These are phyloP conservation scores for Pseudisothecium myosuroides DNA, from an alignment of 225 moss, liverwort and hornwort species.

Conservation along the genomic window DNA sequence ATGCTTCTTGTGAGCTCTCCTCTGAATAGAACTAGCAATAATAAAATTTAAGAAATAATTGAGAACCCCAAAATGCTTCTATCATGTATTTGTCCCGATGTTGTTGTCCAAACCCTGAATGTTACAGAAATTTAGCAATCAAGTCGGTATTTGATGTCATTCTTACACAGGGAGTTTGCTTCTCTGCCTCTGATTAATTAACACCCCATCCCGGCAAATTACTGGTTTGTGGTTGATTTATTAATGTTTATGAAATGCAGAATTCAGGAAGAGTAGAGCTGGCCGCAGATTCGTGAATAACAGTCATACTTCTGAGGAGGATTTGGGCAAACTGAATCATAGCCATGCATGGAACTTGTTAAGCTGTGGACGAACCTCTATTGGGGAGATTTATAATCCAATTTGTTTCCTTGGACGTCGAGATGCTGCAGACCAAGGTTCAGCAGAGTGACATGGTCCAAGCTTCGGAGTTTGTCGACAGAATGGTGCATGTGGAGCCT, in stretches of 20 bases:
- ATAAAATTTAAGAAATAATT: neutral
- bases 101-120: neutral
- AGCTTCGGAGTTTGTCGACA: neutral
- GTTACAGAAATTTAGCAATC: neutral
- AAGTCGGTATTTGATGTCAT: neutral
- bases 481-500: neutral
- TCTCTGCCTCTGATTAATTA: neutral
- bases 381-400: constrained; percentile 26
- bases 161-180: neutral
- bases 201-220: neutral
- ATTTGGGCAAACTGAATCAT: neutral
- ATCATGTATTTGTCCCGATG: neutral
- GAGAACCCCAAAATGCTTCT: neutral
- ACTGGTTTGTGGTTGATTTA: neutral
- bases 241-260: constrained; percentile 3
- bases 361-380: neutral
- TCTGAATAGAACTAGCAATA: neutral
- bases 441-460: neutral
- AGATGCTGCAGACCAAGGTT: neutral
- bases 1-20: neutral
- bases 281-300: neutral
- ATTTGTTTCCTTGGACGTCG: constrained; percentile 1
- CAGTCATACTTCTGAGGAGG: neutral
- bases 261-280: neutral
- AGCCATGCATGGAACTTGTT: neutral